Evolutionary conservation across 768 basidiomycete species (phyloP), one percentile per base, ranked within the genome.

Genomic region (Leccinellum luteum): DNA sequence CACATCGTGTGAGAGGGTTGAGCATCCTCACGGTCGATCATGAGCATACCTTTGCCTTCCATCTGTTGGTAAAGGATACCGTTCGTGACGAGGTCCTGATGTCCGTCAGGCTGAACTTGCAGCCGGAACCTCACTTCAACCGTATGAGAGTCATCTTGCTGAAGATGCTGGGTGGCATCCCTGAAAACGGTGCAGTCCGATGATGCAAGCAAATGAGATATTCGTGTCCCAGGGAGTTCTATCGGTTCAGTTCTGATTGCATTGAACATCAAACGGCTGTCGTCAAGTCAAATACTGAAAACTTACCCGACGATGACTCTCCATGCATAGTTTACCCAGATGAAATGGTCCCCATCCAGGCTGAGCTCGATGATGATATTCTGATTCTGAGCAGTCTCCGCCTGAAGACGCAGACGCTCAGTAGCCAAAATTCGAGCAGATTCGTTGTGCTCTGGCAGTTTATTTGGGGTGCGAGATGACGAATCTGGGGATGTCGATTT

Each of bases 31-130:
- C 94, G 86, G 76, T 98, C 95, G 58, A 92, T 83, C 87, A 98
- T 95, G 65, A 98, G 84, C 97, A 99, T 98, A 17, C 97, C 97
- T 70, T 96, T 96, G 30, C 92, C 97, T 67, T 98, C 95, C 88
- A 98, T 94, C 63, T 84, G 85, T 71, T 92, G 90, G 72, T 85
- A 91, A 28, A 89, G 78, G 7, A 75, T 73, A 10, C 73, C 69
- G 38, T 79, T 79, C 17, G 75, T 67, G 23, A 79, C 77, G 25
- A 82, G 79, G 43, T 90, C 88, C 45, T 77, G 76, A 55, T 84
- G 82, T 8, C 59, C 51, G 27, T 79, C 82, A 3, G 86, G 82
- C 61, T 88, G 82, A 43, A 96, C 82, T 64, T 87, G 86, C 48
- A 99, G 82, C 55, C 87, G 86, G 78, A 99, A 98, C 52, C 85